These are phyloP conservation scores for Hirsutella thompsonii DNA, from an alignment of 2,329 filamentous ascomycete species.

Conservation along the genomic window DNA sequence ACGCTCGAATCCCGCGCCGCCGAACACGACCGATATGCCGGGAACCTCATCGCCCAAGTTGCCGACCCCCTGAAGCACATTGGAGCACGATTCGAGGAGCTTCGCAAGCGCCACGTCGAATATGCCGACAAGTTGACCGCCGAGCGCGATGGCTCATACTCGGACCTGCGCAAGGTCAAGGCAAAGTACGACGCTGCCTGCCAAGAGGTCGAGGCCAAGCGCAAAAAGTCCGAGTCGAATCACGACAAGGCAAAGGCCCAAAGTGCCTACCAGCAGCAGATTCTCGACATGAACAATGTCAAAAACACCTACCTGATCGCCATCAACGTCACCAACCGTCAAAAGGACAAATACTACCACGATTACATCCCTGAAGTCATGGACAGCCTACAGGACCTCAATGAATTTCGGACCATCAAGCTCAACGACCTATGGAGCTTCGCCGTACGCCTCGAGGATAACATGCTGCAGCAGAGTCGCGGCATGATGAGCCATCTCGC, in stretches of 20 bases:
- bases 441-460: constrained; percentile 67
- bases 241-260: constrained; percentile 92
- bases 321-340: constrained; percentile 94
- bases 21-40: constrained; percentile 78
- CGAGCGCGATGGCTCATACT: constrained; percentile 74
- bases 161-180: constrained; percentile 81
- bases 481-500: constrained; percentile 60
- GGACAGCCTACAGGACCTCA: constrained; percentile 86
- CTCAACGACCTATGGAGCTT: constrained; percentile 78
- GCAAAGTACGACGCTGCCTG: constrained; percentile 85
- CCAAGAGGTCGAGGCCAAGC: constrained; percentile 85
- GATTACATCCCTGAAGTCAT: constrained; percentile 91
- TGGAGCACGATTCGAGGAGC: constrained; percentile 67
- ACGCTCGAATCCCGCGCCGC: constrained; percentile 78
- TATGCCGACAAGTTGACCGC: constrained; percentile 81
- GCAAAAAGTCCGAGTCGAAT: constrained; percentile 90
- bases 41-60: constrained; percentile 64
- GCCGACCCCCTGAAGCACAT: constrained; percentile 77
- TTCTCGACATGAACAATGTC: constrained; percentile 89
- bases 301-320: constrained; percentile 97
- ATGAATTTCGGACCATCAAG: constrained; percentile 74
- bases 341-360: constrained; percentile 95
- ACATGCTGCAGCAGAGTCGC: constrained; percentile 62
- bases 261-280: constrained; percentile 80
- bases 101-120: constrained; percentile 82